These are phyloP conservation scores for Fusarium stilboides DNA, from an alignment of 2,329 filamentous ascomycete species.

Conservation along the genomic window DNA sequence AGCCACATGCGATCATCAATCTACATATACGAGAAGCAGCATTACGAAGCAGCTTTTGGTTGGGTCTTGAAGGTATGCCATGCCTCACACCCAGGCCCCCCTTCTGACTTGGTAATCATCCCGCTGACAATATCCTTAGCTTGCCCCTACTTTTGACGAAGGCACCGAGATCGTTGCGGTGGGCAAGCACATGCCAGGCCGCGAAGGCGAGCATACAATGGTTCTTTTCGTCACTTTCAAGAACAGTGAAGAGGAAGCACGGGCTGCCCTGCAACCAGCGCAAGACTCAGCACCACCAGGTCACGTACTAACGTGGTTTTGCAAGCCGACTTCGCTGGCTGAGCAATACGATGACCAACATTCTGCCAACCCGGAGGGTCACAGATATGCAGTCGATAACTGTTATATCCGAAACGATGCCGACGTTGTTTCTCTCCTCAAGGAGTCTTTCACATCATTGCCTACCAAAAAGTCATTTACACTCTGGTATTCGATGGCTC, in stretches of 20 bases:
- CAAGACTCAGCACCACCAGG: slow-evolving; percentile 1
- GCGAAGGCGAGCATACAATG: background rate
- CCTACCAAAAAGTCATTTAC: background rate
- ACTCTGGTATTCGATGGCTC: background rate
- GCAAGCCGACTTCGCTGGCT: background rate
- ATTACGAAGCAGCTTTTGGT: background rate
- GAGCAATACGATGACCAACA: slow-evolving; percentile 1
- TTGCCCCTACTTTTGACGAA: background rate
- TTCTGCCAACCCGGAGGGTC: background rate
- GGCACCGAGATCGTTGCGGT: background rate
- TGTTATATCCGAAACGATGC: background rate
- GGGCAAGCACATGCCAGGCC: background rate
- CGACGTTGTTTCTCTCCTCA: background rate
- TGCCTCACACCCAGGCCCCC: too few relatives aligned
- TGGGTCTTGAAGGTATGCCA: background rate
- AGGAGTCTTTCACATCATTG: background rate
- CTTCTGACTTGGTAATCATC: fast-evolving
- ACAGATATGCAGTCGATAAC: background rate
- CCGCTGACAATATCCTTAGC: background rate
- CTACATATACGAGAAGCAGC: background rate
- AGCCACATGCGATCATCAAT: background rate
- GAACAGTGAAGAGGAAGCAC: background rate
- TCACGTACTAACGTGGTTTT: background rate
- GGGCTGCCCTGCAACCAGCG: background rate
- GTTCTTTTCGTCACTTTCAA: background rate